Base-by-base conservation (phyloP, 2,329 filamentous ascomycete species). In the Calcarisporium arbuscula region DNA sequence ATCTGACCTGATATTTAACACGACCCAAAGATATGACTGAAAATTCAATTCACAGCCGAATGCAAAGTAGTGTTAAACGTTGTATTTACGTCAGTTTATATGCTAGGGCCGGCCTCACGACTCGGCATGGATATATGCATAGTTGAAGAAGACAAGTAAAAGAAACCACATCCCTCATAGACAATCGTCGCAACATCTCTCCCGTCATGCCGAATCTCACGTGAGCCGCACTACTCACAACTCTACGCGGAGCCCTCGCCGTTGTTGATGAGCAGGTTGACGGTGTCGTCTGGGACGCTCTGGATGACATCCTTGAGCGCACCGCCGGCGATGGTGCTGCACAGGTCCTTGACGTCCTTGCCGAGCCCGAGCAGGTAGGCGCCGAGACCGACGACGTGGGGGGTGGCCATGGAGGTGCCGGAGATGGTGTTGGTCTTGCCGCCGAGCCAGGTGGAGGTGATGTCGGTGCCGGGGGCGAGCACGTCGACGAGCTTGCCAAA, bases 221-320 rank as follows among this genome's bases (percentile, higher is more conserved):
- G n/a, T n/a, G n/a, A n/a, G n/a, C n/a, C n/a, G n/a, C n/a, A n/a
- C n/a, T n/a, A n/a, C n/a, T n/a, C n/a, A n/a, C n/a, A n/a, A n/a
- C n/a, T n/a, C n/a, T n/a, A n/a, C n/a, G n/a, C n/a, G n/a, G 22
- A 16, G 27, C 27, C 14, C 29, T 47, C 32, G 40, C 69, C 70
- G 58, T 79, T 78, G 60, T 72, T 77, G 38, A 68, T 70, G 34
- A 80, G 60, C 38, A 61, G 48, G 62, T 78, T 77, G 47, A 52
- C 46, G 34, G 68, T 74, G 42, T 63, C 58, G 40, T 47, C 56
- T 33, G 60, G 61, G 2, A 70, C 41, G 41, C 51, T 53, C 26
- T 54, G 54, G 35, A 70, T 56, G 44, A 62, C 58, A 36, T 58
- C 58, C 41, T 57, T 61, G 38, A 58, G 58, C 23, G 62, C 56